Conservation (phyloP, 148 eudicot species). For the Nepenthes mirabilis region DNA sequence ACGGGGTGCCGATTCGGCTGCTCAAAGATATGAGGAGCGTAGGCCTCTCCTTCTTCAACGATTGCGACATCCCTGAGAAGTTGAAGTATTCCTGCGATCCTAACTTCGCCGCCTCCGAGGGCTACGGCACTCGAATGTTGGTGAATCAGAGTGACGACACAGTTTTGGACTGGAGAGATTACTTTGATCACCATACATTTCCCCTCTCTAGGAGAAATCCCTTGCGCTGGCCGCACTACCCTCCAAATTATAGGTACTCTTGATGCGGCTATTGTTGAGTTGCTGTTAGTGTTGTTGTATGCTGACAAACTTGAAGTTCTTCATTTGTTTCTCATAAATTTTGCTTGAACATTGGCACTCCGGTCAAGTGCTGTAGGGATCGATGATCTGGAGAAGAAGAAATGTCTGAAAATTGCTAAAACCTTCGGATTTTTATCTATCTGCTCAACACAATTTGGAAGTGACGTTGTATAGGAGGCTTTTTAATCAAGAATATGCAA, state of each 20-base stretch:
- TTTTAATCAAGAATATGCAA: too few species aligned
- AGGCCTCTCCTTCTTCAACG: conserved; percentile 52
- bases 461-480: too few species aligned
- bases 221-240: conserved; percentile 54
- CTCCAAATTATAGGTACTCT: conserved; percentile 51
- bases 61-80: conserved; percentile 33
- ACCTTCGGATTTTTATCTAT: too few species aligned
- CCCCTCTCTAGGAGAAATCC: conserved; percentile 57
- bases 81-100: conserved; percentile 38
- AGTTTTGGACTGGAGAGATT: conserved; percentile 97
- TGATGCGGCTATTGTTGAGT: background rate
- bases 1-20: conserved; percentile 41
- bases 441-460: too few species aligned
- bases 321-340: background rate
- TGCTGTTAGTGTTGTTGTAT: background rate
- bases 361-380: background rate
- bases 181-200: conserved; percentile 82
- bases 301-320: background rate
- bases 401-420: too few species aligned
- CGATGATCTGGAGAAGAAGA: background rate
- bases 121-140: conserved; percentile 86
- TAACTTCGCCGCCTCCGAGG: conserved; percentile 49
- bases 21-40: conserved; percentile 40
- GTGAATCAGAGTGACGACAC: conserved; percentile 40
- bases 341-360: background rate